phyloP scores from a whole-genome alignment of 805 yeast genomes.

The Myxozyma mucilagina region DNA sequence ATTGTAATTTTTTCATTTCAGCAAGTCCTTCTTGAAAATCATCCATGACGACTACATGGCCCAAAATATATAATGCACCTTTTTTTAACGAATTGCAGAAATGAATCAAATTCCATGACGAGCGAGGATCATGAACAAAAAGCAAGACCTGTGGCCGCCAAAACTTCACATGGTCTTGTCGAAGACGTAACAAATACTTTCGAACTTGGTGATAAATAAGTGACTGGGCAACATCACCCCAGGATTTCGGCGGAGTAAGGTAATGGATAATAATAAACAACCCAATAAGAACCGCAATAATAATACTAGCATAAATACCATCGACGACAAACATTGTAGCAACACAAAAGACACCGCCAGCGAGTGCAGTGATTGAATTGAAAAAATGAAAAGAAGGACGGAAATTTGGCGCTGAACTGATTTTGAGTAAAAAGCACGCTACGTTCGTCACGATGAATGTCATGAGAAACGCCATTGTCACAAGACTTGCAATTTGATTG shows the following conservation, averaged over 20 bases:
- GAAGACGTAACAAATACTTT: conserved; percentile 76
- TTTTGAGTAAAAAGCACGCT: conserved; percentile 83
- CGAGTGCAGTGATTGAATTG: conserved; percentile 73
- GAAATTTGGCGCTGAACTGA: conserved; percentile 97
- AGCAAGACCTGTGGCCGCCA: conserved; percentile 96
- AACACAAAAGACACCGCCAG: conserved; percentile 69
- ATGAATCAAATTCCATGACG: conserved; percentile 86
- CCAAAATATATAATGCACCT: conserved; percentile 89
- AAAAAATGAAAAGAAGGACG: conserved; percentile 93
- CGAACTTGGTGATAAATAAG: conserved; percentile 95
- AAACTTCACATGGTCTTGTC: conserved; percentile 92
- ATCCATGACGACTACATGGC: conserved; percentile 78
- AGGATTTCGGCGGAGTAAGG: conserved; percentile 88
- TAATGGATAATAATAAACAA: conserved; percentile 82
- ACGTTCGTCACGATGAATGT: conserved; percentile 91
- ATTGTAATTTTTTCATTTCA: conserved; percentile 70
- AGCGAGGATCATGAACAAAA: conserved; percentile 86
- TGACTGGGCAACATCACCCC: conserved; percentile 98
- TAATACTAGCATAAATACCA: conserved; percentile 79
- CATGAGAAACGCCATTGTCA: conserved; percentile 96
- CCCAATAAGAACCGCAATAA: conserved; percentile 62
- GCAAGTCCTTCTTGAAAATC: conserved; percentile 62
- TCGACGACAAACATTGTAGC: conserved; percentile 94
- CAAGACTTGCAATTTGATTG: conserved; percentile 89
- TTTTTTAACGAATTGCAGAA: conserved; percentile 94